Conservation (phyloP, 2,329 filamentous ascomycete genomes). For the Thielaviopsis cerberus region DNA sequence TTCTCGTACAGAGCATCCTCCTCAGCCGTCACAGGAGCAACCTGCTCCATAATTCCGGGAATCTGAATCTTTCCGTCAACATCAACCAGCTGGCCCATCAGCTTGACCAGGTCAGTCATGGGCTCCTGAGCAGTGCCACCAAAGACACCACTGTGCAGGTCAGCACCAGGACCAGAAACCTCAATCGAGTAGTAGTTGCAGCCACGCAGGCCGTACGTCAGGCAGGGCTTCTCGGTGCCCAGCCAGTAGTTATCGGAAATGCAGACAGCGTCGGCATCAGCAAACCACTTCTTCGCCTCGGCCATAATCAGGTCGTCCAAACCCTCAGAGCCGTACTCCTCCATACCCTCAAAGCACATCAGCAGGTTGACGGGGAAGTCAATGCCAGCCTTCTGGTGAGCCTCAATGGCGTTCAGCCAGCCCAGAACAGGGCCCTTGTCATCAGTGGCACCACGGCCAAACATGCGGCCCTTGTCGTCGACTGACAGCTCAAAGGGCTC, state of each 20-base stretch:
- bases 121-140: slow-evolving; percentile 92
- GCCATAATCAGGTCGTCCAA: slow-evolving; percentile 84
- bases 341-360: slow-evolving; percentile 99
- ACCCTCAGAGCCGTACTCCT: slow-evolving; percentile 94
- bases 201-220: slow-evolving; percentile 90
- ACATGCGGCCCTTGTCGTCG: slow-evolving; percentile 87
- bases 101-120: slow-evolving; percentile 81
- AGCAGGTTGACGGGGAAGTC: slow-evolving; percentile 95
- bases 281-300: slow-evolving; percentile 88
- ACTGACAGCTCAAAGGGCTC: slow-evolving; percentile 81
- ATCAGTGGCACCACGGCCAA: slow-evolving; percentile 83
- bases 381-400: slow-evolving; percentile 82
- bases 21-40: slow-evolving; percentile 69
- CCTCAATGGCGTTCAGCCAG: slow-evolving; percentile 96
- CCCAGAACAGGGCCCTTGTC: slow-evolving; percentile 95
- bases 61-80: slow-evolving; percentile 83
- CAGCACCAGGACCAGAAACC: slow-evolving; percentile 75
- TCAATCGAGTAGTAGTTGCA: slow-evolving; percentile 96
- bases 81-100: slow-evolving; percentile 73
- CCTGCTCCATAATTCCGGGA: slow-evolving; percentile 82
- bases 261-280: slow-evolving; percentile 86
- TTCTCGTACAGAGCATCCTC: slow-evolving; percentile 74
- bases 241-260: slow-evolving; percentile 99
- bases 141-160: slow-evolving; percentile 93
- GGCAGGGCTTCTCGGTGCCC: slow-evolving; percentile 90